These are phyloP conservation scores for Pelomyxa schiedti DNA, from an alignment of 78 protist species.

Conservation along the genomic window DNA sequence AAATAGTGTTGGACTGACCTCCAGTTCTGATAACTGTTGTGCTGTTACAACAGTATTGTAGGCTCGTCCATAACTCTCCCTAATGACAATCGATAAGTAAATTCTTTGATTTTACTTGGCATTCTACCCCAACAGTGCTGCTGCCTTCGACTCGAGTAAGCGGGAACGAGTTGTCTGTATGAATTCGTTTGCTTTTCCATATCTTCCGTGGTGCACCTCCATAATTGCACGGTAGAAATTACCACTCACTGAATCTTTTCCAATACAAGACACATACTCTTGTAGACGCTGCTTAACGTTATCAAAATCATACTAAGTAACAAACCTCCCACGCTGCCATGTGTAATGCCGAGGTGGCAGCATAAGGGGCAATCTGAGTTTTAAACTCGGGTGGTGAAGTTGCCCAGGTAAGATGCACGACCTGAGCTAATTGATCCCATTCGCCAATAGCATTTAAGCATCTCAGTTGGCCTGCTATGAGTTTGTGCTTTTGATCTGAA, in stretches of 20 bases:
- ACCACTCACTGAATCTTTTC: constrained; percentile 37
- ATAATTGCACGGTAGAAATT: constrained; percentile 59
- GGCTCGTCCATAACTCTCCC: constrained; percentile 62
- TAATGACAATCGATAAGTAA: too few relatives aligned
- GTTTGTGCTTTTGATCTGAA: constrained; percentile 20
- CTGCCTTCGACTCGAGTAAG: too few relatives aligned
- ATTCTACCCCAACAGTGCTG: too few relatives aligned
- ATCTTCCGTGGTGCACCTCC: constrained; percentile 39
- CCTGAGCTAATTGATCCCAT: constrained; percentile 55
- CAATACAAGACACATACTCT: constrained; percentile 51
- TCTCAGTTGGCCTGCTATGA: constrained; percentile 73
- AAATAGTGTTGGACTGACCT: too few relatives aligned
- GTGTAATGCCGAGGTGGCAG: constrained; percentile 84
- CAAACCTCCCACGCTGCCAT: constrained; percentile 65
- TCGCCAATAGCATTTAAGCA: constrained; percentile 87
- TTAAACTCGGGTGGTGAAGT: constrained; percentile 1
- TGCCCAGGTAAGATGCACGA: constrained; percentile 52
- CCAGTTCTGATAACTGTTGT: constrained; percentile 75
- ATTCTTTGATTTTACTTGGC: too few relatives aligned
- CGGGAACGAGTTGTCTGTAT: constrained; percentile 71
- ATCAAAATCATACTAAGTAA: too few relatives aligned
- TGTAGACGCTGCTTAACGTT: too few relatives aligned
- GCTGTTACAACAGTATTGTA: constrained; percentile 49
- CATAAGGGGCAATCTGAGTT: constrained; percentile 66
- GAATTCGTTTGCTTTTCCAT: constrained; percentile 17